Percentiles rank a stretch among this genome's conserved stretches.
Evolutionary conservation across 139 green algal species (phyloP).

Genomic region (Closterium sp.): DNA sequence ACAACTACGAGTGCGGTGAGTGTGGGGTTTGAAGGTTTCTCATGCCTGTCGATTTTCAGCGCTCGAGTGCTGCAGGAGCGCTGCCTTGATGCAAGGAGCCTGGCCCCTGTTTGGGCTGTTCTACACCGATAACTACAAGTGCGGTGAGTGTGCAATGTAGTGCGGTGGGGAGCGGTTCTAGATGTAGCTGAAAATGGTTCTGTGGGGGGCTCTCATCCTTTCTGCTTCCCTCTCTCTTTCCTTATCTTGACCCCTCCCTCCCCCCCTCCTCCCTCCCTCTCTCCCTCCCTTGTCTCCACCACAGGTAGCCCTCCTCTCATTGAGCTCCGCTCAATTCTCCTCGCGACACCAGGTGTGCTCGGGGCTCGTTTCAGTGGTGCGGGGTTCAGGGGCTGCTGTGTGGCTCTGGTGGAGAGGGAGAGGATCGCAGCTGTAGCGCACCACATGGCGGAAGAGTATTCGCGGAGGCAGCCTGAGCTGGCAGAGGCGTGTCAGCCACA

Average conservation of each 20-base stretch:
- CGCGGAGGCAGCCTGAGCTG: constrained; percentile 13
- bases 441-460: constrained; percentile 9
- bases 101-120: constrained; percentile 36
- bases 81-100: constrained; percentile 38
- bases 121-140: constrained; percentile 54
- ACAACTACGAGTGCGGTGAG: constrained; percentile 51
- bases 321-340: constrained; percentile 26
- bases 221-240: not conserved
- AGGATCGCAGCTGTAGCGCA: not conserved
- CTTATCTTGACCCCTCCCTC: not conserved
- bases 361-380: constrained; percentile 35
- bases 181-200: no score
- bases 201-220: no score
- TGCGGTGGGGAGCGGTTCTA: no score
- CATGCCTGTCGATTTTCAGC: no score
- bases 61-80: no score
- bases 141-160: not conserved
- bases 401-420: constrained; percentile 28
- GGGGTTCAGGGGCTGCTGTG: constrained; percentile 35
- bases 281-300: no score
- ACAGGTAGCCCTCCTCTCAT: constrained; percentile 38
- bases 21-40: not conserved
- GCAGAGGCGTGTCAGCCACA: not conserved
- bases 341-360: constrained; percentile 26
- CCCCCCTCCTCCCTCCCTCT: no score